phyloP scores from a whole-genome alignment of 768 basidiomycete genomes.

The Pisolithus marmoratus region DNA sequence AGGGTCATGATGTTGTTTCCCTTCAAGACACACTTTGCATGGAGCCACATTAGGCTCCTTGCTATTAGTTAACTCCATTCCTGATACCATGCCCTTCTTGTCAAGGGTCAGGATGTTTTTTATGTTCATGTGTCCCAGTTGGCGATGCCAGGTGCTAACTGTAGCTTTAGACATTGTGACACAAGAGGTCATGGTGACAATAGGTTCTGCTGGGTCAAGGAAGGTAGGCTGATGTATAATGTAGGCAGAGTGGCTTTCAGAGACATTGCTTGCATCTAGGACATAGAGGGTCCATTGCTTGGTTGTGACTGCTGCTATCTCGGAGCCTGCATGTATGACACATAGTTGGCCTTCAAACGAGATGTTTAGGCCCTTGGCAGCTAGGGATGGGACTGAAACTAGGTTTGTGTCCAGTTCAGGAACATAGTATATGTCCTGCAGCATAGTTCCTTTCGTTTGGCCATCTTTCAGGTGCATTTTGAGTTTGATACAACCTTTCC shows the following conservation, averaged over 20 bases:
- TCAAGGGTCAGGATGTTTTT: too few relatives aligned
- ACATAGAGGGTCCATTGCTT: too few relatives aligned
- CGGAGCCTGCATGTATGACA: too few relatives aligned
- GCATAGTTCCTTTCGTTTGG: not conserved
- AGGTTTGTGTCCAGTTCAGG: conserved; percentile 16
- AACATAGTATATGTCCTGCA: conserved; percentile 7
- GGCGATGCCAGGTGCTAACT: not conserved
- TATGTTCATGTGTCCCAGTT: not conserved
- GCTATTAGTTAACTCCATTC: too few relatives aligned
- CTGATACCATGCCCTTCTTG: too few relatives aligned
- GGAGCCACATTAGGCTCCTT: too few relatives aligned
- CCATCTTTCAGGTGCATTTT: not conserved
- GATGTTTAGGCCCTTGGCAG: not conserved
- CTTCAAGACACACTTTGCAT: too few relatives aligned
- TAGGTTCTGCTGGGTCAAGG: not conserved
- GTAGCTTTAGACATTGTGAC: not conserved
- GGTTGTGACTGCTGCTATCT: too few relatives aligned
- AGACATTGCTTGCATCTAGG: not conserved
- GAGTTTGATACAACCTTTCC: not conserved
- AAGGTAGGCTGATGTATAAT: not conserved
- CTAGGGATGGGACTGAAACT: conserved; percentile 11
- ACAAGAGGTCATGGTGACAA: not conserved
- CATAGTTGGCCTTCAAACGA: not conserved
- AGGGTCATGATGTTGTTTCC: too few relatives aligned
- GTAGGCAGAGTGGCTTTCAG: not conserved